Evolutionary conservation across 2,329 filamentous ascomycete genomes (phyloP).

Genomic region (Cercospora sp.): DNA sequence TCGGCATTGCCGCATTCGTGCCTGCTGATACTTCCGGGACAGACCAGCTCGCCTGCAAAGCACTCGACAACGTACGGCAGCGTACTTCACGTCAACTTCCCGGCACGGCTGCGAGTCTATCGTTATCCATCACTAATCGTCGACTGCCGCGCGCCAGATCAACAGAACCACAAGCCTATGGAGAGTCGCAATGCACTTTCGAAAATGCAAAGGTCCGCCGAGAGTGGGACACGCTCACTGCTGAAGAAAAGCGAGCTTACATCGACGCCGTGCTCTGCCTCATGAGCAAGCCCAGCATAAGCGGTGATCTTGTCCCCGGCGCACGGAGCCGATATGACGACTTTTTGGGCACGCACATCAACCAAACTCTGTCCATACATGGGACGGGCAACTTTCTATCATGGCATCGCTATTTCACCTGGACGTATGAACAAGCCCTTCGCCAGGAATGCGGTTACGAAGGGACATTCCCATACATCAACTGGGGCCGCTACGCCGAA

Average conservation of each 20-base stretch:
- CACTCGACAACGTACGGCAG: slow-evolving; percentile 33
- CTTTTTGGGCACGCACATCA: slow-evolving; percentile 33
- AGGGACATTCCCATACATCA: slow-evolving; percentile 35
- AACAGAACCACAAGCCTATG: neutral
- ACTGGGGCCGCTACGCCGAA: slow-evolving; percentile 46
- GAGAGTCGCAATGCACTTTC: slow-evolving; percentile 22
- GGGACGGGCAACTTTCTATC: slow-evolving; percentile 35
- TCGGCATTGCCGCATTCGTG: slow-evolving; percentile 23
- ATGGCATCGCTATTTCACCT: slow-evolving; percentile 48
- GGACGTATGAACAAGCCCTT: slow-evolving; percentile 47
- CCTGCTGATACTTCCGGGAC: slow-evolving; percentile 32
- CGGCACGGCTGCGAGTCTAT: neutral
- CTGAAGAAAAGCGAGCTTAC: slow-evolving; percentile 33
- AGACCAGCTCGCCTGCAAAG: slow-evolving; percentile 29
- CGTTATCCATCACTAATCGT: neutral
- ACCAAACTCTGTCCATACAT: slow-evolving; percentile 32
- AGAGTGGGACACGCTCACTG: slow-evolving; percentile 44
- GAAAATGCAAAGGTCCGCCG: slow-evolving; percentile 43
- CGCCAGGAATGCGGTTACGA: slow-evolving; percentile 47
- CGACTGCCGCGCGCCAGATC: neutral
- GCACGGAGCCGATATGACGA: slow-evolving; percentile 31
- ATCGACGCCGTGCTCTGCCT: slow-evolving; percentile 38
- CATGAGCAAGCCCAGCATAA: slow-evolving; percentile 30
- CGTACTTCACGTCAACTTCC: neutral
- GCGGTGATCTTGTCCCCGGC: slow-evolving; percentile 30